Evolutionary conservation across 23 red algal genomes (phyloP).

Genomic region (Chondrus crispus): DNA sequence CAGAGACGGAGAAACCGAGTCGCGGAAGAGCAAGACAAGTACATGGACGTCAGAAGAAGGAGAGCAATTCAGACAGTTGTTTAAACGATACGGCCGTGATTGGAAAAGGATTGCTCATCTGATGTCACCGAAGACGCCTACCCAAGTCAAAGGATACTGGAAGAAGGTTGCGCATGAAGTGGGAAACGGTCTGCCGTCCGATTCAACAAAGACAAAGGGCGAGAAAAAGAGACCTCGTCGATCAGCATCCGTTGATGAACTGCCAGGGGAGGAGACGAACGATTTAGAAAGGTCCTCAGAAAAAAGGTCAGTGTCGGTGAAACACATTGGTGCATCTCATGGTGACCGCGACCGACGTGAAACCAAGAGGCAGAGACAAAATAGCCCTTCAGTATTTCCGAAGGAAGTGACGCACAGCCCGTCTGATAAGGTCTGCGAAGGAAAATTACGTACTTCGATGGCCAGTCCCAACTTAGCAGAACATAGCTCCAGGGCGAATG

Average conservation of each 20-base stretch:
- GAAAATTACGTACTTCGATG: too few species aligned
- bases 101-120: constrained; percentile 50
- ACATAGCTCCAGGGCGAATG: too few species aligned
- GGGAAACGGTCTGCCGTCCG: neutral
- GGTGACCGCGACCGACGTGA: too few species aligned
- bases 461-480: too few species aligned
- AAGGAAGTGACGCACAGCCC: too few species aligned
- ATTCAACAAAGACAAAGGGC: neutral
- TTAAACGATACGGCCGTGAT: constrained; percentile 13
- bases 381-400: too few species aligned
- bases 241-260: neutral
- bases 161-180: constrained; percentile 30
- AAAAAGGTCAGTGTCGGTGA: too few species aligned
- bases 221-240: neutral
- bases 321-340: too few species aligned
- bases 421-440: too few species aligned
- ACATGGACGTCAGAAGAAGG: constrained; percentile 57
- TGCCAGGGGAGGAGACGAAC: too few species aligned
- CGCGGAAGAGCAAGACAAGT: neutral
- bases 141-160: constrained; percentile 65
- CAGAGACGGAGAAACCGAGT: neutral
- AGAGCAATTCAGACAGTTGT: constrained; percentile 29
- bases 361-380: too few species aligned
- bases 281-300: too few species aligned
- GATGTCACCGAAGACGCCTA: constrained; percentile 53